Evolutionary conservation across 2,329 filamentous ascomycete species (phyloP).

Genomic region (Phaeoacremonium minimum): DNA sequence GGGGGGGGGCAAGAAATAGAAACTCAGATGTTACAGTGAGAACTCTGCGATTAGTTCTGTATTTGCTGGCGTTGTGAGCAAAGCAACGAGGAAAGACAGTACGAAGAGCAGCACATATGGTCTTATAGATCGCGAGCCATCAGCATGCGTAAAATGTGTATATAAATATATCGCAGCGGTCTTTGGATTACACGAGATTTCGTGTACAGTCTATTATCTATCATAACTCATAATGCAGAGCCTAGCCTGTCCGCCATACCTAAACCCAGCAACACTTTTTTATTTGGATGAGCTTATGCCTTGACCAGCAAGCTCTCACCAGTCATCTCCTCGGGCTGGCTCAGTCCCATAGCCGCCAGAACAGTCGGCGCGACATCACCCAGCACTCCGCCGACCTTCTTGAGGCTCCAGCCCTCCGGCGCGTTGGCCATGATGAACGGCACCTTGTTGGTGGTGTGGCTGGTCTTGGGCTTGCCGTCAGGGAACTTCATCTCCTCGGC

Average conservation of each 20-base stretch:
- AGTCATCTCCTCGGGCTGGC: conserved; percentile 89
- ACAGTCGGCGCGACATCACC: conserved; percentile 97
- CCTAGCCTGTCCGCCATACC: neutral
- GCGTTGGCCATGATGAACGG: conserved; percentile 98
- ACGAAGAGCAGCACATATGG: too few relatives aligned
- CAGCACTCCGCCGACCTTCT: conserved; percentile 82
- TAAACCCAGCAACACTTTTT: neutral
- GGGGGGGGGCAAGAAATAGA: too few relatives aligned
- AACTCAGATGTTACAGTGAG: too few relatives aligned
- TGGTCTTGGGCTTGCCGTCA: conserved; percentile 95
- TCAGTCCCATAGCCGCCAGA: conserved; percentile 83
- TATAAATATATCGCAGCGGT: too few relatives aligned
- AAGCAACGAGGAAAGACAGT: too few relatives aligned
- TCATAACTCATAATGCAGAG: neutral
- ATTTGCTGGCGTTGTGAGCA: too few relatives aligned
- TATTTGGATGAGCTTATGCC: conserved; percentile 35
- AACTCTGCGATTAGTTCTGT: too few relatives aligned
- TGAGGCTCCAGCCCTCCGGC: conserved; percentile 80
- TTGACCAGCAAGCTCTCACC: conserved; percentile 80
- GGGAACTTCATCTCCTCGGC: conserved; percentile 98
- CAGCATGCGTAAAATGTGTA: too few relatives aligned
- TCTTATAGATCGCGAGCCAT: too few relatives aligned
- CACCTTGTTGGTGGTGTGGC: conserved; percentile 96
- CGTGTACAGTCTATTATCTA: neutral
- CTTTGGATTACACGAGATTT: too few relatives aligned